Evolutionary conservation across 1,139 yeast genomes (phyloP).

Genomic region (Taphrina wiesneri): DNA sequence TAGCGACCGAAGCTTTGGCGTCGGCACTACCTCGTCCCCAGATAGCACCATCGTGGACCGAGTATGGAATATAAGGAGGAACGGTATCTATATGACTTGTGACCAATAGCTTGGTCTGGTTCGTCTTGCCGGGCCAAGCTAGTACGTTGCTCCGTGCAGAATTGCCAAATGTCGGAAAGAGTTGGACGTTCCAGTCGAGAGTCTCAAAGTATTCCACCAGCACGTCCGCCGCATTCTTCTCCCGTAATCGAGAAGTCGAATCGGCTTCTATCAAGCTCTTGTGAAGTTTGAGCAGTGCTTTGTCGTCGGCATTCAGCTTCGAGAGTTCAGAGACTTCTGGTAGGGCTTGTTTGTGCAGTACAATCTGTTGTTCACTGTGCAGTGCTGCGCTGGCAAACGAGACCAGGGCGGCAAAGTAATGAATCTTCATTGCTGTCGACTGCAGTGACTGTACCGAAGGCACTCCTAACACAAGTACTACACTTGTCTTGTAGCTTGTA

Average conservation of each 20-base stretch:
- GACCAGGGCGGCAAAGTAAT: not conserved
- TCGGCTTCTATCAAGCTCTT: slow-evolving; percentile 23
- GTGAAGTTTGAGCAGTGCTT: slow-evolving; percentile 14
- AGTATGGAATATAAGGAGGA: slow-evolving; percentile 63
- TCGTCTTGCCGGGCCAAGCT: slow-evolving; percentile 32
- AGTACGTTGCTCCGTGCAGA: slow-evolving; percentile 8
- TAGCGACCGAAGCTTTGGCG: slow-evolving; percentile 68
- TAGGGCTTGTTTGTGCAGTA: not conserved
- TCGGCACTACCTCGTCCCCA: slow-evolving; percentile 69
- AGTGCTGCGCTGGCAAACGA: not conserved
- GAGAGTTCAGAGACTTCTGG: not conserved
- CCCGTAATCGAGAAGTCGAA: slow-evolving; percentile 18
- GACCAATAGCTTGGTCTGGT: slow-evolving; percentile 54
- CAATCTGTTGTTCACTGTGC: not conserved
- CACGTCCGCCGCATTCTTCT: slow-evolving; percentile 20
- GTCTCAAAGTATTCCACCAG: slow-evolving; percentile 16
- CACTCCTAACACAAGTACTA: too few relatives aligned
- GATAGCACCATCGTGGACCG: slow-evolving; percentile 53
- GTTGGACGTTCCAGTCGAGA: slow-evolving; percentile 18
- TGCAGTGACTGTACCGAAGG: too few relatives aligned
- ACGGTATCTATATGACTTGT: slow-evolving; percentile 74
- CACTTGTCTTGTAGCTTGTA: too few relatives aligned
- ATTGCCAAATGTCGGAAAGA: slow-evolving; percentile 18
- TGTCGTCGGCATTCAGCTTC: not conserved
- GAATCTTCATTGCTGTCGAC: not conserved